Conservation (phyloP, 2,329 filamentous ascomycete genomes). For the Talaromyces piceae region DNA sequence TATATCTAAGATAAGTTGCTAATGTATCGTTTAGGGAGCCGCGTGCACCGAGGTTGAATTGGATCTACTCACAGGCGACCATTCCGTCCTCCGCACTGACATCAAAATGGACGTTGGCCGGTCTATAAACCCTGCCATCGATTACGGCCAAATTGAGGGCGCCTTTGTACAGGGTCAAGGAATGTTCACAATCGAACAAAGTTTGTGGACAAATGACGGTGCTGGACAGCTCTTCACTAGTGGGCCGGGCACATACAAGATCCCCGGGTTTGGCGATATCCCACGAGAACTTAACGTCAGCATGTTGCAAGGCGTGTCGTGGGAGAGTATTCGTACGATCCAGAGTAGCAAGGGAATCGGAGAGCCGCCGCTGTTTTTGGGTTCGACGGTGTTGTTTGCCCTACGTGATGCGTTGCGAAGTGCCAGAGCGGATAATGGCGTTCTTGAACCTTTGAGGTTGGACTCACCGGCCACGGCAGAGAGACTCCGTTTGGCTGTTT, state of each 20-base stretch:
- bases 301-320: slow-evolving; percentile 51
- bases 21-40: slow-evolving; percentile 52
- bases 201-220: slow-evolving; percentile 53
- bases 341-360: slow-evolving; percentile 50
- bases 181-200: slow-evolving; percentile 71
- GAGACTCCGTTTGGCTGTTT: slow-evolving; percentile 41
- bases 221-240: slow-evolving; percentile 57
- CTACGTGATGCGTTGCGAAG: slow-evolving; percentile 46
- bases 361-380: slow-evolving; percentile 56
- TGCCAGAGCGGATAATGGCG: slow-evolving; percentile 42
- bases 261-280: slow-evolving; percentile 61
- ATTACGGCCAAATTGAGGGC: slow-evolving; percentile 78
- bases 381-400: slow-evolving; percentile 47
- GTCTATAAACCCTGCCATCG: slow-evolving; percentile 60
- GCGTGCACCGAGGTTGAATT: slow-evolving; percentile 87
- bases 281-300: slow-evolving; percentile 60
- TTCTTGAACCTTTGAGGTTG: slow-evolving; percentile 36
- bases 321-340: slow-evolving; percentile 47
- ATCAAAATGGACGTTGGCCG: slow-evolving; percentile 88
- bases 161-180: slow-evolving; percentile 76
- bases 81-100: slow-evolving; percentile 85
- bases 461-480: slow-evolving; percentile 47
- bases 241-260: slow-evolving; percentile 60
- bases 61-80: slow-evolving; percentile 87
- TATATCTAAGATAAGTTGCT: neutral